Base-by-base conservation (phyloP, 352 stramenopile genomes). In the Phytophthora litchii region DNA sequence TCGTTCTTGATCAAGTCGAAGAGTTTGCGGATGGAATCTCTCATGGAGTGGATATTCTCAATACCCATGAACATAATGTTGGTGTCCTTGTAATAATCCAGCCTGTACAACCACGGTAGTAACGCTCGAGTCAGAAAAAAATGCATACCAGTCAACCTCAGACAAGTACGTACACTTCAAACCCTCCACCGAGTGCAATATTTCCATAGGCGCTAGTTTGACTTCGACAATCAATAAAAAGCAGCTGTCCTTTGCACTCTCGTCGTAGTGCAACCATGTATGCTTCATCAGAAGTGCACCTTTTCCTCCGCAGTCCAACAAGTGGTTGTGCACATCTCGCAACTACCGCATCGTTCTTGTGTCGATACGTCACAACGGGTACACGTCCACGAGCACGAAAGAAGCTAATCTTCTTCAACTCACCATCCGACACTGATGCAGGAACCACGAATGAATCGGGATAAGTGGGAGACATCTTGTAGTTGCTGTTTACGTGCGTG, bases 371-470 rank as follows among this genome's bases (percentile, higher is more conserved):
- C 23, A 99, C 74, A 8, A 86, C 84, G 0, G 95, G 94, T 2
- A 99, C 82, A 20, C 97, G 89, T 38, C 94, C 92, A 60, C 96
- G 90, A 5, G 86, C 91, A 49, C 97, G 87, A 60, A 98, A 99
- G 42, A 82, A 67, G 25, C 79, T 88, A 9, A 97, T 94, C 34
- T 91, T 88, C 29, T 78, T 70, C 16, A 98, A 57, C 20, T 98
- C 89, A 6, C 81, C 91, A 54, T 98, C 96, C n/a, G 92, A 91
- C 5, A 99, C 76, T 0, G 83, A 79, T 0, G 88, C 76, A 9
- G 97, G 97, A 2, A 98, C 95, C 10, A 97, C 76, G 29, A 99
- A 84, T 0, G 65, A 54, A 25, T 59, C 81, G 0, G 89, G 89
- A 49, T 97, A 97, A 1, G 86, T 95, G 1, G 84, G 76, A 14